phyloP scores from a whole-genome alignment of 1,139 yeast genomes.

The Blastobotrys serpentis region DNA sequence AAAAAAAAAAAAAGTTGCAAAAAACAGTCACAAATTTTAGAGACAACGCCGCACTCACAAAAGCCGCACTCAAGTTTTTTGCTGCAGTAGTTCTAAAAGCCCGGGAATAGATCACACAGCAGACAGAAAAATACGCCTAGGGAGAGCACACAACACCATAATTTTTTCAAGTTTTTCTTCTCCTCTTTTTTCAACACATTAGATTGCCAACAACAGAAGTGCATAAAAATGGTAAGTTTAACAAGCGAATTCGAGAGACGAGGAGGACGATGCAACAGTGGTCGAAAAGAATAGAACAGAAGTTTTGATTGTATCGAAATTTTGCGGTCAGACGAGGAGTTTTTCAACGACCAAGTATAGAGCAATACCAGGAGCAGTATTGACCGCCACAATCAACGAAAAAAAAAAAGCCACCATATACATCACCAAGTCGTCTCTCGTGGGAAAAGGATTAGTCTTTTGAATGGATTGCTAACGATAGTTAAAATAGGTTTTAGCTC shows the following conservation, averaged over 20 bases:
- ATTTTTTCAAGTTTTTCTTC: slow-evolving; percentile 5
- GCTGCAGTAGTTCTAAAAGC: no score
- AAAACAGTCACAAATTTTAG: slow-evolving; percentile 8
- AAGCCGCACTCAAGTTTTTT: no score
- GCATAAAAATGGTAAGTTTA: slow-evolving; percentile 1
- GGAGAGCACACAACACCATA: background rate
- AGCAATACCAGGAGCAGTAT: no score
- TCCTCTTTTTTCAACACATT: slow-evolving; percentile 10
- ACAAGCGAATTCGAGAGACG: background rate
- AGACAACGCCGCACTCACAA: no score
- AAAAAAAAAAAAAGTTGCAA: no score
- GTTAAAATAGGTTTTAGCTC: slow-evolving; percentile 74
- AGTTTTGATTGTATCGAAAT: no score
- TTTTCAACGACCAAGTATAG: no score
- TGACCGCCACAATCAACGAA: no score
- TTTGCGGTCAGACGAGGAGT: no score
- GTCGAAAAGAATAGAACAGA: background rate
- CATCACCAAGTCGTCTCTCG: no score
- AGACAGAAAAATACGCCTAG: slow-evolving; percentile 1
- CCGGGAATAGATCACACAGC: background rate
- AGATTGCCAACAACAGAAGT: background rate
- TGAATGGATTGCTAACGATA: background rate
- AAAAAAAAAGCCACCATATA: no score
- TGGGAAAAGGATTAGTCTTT: no score
- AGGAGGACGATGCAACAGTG: background rate